Evolutionary conservation across 1,284 basidiomycete species (phyloP).

Genomic region (Cerrena zonata): DNA sequence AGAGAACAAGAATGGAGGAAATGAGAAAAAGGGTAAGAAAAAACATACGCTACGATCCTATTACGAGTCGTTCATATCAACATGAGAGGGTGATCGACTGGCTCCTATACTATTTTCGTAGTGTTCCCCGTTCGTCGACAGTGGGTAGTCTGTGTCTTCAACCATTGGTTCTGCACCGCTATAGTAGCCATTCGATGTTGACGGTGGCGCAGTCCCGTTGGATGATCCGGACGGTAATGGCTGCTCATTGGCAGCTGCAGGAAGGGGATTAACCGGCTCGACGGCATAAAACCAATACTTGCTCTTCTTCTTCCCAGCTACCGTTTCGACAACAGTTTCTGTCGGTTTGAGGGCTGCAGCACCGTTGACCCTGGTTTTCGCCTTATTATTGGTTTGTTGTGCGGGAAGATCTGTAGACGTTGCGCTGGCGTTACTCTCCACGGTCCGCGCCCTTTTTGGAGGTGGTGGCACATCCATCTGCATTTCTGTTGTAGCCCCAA

Average conservation of each 20-base stretch:
- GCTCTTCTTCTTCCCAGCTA: slow-evolving; percentile 71
- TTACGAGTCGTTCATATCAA: slow-evolving; percentile 32
- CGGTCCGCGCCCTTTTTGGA: slow-evolving; percentile 65
- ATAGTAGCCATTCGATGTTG: slow-evolving; percentile 6
- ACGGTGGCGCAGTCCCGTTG: slow-evolving; percentile 4
- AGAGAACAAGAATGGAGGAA: neutral
- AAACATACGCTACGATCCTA: neutral
- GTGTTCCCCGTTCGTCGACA: slow-evolving; percentile 16
- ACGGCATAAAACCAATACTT: slow-evolving; percentile 81
- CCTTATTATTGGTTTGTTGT: slow-evolving; percentile 27
- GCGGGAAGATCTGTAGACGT: slow-evolving; percentile 33
- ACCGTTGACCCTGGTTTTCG: slow-evolving; percentile 35
- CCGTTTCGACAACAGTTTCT: slow-evolving; percentile 63
- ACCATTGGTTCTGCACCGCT: slow-evolving; percentile 9
- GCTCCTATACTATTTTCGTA: slow-evolving; percentile 26
- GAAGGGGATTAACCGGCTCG: slow-evolving; percentile 47
- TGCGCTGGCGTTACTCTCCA: slow-evolving; percentile 61
- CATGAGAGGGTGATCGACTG: slow-evolving; percentile 27
- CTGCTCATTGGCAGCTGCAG: slow-evolving; percentile 13
- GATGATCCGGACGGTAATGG: slow-evolving; percentile 8
- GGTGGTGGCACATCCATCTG: slow-evolving; percentile 43
- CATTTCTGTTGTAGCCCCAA: slow-evolving; percentile 50
- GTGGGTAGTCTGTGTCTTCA: slow-evolving; percentile 11
- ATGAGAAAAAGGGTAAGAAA: neutral
- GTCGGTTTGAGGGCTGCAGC: slow-evolving; percentile 60